Conservation (phyloP, 257 asterid species). For the Nicotiana sylvestris region DNA sequence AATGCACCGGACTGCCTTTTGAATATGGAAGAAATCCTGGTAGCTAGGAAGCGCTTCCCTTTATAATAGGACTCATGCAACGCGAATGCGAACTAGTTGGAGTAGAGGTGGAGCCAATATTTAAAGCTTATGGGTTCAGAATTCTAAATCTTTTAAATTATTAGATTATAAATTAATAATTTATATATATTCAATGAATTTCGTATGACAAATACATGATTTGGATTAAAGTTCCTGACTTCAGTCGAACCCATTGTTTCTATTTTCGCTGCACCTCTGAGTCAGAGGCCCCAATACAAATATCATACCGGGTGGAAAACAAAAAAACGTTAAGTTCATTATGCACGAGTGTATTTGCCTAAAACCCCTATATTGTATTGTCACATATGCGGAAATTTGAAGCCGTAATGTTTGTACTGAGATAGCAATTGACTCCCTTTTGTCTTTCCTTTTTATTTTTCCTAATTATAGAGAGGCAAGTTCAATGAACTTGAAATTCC, state of each 20-base stretch:
- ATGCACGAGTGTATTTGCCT: neutral
- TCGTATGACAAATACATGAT: accelerated
- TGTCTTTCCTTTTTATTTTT: neutral
- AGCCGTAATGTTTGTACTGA: neutral
- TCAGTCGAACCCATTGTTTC: accelerated
- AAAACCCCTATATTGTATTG: neutral
- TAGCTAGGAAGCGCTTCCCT: no score
- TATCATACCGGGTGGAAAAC: no score
- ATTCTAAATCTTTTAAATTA: no score
- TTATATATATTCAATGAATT: accelerated
- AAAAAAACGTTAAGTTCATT: neutral
- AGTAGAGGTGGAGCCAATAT: accelerated
- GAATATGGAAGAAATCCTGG: no score
- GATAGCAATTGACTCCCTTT: neutral
- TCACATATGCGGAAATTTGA: neutral
- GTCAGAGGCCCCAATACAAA: no score
- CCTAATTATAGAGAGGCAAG: neutral
- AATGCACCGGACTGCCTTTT: no score
- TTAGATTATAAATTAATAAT: no score
- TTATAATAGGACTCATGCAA: no score
- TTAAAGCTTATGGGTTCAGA: accelerated
- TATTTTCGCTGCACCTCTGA: no score
- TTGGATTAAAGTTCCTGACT: accelerated
- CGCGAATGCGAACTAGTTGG: no score
- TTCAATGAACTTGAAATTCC: conserved; percentile 17